A percentile compares a stretch with the other conserved stretches of the same genome.
These are phyloP conservation scores for Saksenaea vasiformis DNA, from an alignment of 371 early-diverging fungal genomes.

Conservation along the genomic window DNA sequence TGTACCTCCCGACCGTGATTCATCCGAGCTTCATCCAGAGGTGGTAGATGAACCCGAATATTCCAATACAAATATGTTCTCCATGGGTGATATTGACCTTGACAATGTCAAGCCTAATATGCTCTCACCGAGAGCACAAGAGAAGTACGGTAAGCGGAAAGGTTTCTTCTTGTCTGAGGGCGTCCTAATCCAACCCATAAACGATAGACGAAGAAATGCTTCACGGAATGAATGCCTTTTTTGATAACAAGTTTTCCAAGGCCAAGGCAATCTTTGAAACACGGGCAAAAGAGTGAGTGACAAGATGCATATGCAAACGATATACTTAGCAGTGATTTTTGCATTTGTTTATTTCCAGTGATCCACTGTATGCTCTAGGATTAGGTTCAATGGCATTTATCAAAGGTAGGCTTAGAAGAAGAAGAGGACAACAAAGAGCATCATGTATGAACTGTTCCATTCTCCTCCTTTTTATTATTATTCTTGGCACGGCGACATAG, in stretches of 20 bases:
- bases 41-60: conserved; percentile 2
- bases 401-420: conserved; percentile 22
- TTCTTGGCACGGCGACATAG: neutral
- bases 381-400: conserved; percentile 43
- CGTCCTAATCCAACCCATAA: too few relatives aligned
- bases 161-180: neutral
- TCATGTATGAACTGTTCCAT: neutral
- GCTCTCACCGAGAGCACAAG: conserved; percentile 52
- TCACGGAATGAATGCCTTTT: conserved; percentile 47
- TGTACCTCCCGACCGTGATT: conserved; percentile 12
- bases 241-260: conserved; percentile 54
- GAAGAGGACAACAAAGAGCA: neutral
- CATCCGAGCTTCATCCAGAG: conserved; percentile 9
- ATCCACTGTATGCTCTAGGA: conserved; percentile 43
- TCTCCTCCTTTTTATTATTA: neutral
- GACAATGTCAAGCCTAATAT: conserved; percentile 48
- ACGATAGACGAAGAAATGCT: conserved; percentile 46
- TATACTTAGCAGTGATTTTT: neutral
- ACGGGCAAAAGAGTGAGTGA: conserved; percentile 24
- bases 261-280: conserved; percentile 31
- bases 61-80: conserved; percentile 19
- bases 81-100: conserved; percentile 30
- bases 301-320: neutral
- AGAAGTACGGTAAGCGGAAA: conserved; percentile 42
- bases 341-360: conserved; percentile 14